Base-by-base conservation (phyloP, 768 basidiomycete species). In the Tulasnella sp. region DNA sequence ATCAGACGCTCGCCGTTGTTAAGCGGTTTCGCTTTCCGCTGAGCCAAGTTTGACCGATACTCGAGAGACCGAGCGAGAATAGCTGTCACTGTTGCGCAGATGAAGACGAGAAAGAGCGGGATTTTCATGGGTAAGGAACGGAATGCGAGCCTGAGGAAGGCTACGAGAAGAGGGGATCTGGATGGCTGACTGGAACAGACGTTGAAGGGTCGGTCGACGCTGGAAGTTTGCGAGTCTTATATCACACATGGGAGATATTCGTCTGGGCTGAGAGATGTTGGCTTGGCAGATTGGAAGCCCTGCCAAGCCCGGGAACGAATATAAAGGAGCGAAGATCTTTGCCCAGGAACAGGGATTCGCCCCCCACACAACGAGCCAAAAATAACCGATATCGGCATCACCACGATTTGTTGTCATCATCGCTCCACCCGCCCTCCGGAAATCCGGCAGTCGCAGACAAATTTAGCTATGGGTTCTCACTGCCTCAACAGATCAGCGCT, bases 71-170 rank as follows among this genome's bases (percentile, higher is more conserved):
- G 64, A 28, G 64, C 28, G n/a, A 31, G 14, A 28, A 69, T 37
- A 18, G 34, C 3, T 28, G 64, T 31, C 28, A 14, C 34, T 18
- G 64, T 16, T n/a, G 64, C 24, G 34, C 31, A 28, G 34, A 69
- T 34, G 14, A 69, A 69, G 14, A 37, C 31, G 18, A 69, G 64
- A 69, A 69, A 5, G 14, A 69, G 34, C 3, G n/a, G 14, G 14
- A 69, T 2, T 37, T 69, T 69, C 64, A 69, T 69, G 34, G 31
- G 64, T 69, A 69, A 69, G 64, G 64, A 69, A 37, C 28, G 64
- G 64, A 34, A 14, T 69, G 64, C 16, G 64, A 37, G 64, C 34
- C 34, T 69, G 22, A 1, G n/a, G 64, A 12, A 31, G 64, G 28
- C 64, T 28, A 8, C 6, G 7, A 69, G n/a, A 5, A 37, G 28